A percentile compares a stretch with the other conserved stretches of the same genome.
phyloP scores from a whole-genome alignment of 129 eudicot genomes.

The Smallanthus sonchifolius region DNA sequence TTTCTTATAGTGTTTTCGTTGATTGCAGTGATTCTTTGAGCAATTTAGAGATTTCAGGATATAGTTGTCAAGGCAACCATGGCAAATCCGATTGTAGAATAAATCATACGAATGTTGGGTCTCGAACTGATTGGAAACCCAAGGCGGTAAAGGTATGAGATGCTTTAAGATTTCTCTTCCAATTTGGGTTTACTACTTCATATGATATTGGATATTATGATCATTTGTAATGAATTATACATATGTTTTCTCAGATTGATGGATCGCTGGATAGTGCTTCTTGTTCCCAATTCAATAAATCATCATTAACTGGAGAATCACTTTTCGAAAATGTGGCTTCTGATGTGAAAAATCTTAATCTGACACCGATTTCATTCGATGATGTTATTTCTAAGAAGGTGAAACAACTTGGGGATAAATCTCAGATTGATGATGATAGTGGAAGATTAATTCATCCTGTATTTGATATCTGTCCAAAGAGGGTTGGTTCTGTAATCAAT shows the following conservation, averaged over 20 bases:
- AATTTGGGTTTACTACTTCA: not conserved
- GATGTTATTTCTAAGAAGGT: not conserved
- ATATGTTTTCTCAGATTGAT: constrained; percentile 16
- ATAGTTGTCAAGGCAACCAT: constrained; percentile 8
- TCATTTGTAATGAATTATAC: not conserved
- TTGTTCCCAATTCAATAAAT: not conserved
- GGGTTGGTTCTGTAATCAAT: constrained; percentile 7
- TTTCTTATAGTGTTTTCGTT: not conserved
- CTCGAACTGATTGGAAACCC: not conserved
- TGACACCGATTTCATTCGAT: not conserved
- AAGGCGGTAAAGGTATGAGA: constrained; percentile 2
- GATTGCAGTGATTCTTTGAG: constrained; percentile 4
- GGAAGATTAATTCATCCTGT: not conserved
- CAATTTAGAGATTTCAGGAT: not conserved
- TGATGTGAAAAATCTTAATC: not conserved
- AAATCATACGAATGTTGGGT: not conserved
- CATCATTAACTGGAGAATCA: not conserved
- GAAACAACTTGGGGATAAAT: constrained; percentile 4
- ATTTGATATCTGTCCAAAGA: constrained; percentile 60
- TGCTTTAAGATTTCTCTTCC: not conserved
- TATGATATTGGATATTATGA: not conserved
- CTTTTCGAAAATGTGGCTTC: not conserved
- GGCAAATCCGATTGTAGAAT: not conserved
- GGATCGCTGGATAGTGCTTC: constrained; percentile 15
- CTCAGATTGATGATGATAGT: constrained; percentile 10